A percentile compares a stretch with the other conserved stretches of the same genome.
These are phyloP conservation scores for Psilocybe tampanensis DNA, from an alignment of 768 basidiomycete species.

Conservation along the genomic window DNA sequence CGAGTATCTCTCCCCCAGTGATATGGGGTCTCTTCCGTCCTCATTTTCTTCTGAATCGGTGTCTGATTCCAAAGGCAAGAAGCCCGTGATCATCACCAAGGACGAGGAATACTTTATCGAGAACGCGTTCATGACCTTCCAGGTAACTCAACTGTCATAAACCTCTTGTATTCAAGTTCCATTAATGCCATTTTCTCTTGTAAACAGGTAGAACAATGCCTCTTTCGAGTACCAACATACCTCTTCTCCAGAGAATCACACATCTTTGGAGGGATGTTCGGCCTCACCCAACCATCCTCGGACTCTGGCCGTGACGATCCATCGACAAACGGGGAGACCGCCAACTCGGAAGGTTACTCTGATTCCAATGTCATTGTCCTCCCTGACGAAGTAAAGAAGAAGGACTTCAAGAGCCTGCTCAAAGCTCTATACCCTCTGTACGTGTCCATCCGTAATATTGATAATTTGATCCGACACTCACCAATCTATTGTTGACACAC, in stretches of 20 bases:
- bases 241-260: constrained; percentile 4
- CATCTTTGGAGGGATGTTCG: constrained; percentile 6
- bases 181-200: neutral
- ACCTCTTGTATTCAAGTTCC: too few relatives aligned
- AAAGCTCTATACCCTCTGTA: neutral
- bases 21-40: too few relatives aligned
- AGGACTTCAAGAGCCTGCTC: neutral
- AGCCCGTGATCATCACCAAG: neutral
- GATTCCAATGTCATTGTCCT: constrained; percentile 2
- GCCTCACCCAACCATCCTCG: neutral
- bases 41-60: too few relatives aligned
- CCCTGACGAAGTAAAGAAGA: neutral
- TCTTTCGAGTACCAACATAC: constrained; percentile 8
- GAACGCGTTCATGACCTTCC: neutral
- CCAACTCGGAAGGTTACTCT: neutral
- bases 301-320: too few relatives aligned
- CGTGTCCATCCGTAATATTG: too few relatives aligned
- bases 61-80: neutral
- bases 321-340: too few relatives aligned
- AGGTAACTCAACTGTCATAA: neutral
- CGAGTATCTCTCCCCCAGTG: too few relatives aligned
- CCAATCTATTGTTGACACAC: too few relatives aligned
- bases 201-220: constrained; percentile 4
- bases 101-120: neutral
- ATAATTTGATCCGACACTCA: too few relatives aligned